Evolutionary conservation across 768 basidiomycete genomes (phyloP), one percentile per base, ranked within the genome.

Genomic region (Tricholoma flavovirens): DNA sequence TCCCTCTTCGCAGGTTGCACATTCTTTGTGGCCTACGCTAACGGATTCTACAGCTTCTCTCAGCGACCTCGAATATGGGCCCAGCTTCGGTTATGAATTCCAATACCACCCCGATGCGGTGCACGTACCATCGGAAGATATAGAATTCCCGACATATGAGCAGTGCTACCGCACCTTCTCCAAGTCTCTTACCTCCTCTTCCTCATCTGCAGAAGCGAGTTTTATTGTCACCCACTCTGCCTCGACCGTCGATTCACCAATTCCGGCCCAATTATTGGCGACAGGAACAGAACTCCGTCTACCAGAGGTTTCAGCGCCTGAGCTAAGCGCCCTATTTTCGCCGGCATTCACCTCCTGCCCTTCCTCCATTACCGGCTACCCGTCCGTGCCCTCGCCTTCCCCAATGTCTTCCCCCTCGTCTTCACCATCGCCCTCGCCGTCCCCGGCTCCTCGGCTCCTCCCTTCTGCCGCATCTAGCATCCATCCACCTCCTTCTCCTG

Each of bases 121-220:
- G 35, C 14, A 33, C 35, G 22, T 14, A 22, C 53, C 46, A n/a
- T 10, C 29, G 15, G 26, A 49, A 26, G 36, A 32, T 1, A 21
- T 43, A 0, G 64, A 64, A 5, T 60, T 59, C 24, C 62, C 62
- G 0, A 64, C 62, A 6, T 65, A 65, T 45, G 64, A 65, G 51
- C 59, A 63, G 51, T 65, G 64, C 54, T 65, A 58, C 45, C 55
- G 56, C 32, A 55, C 62, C 8, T 62, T 62, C 11, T 59, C 52
- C 21, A 38, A 51, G 1, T 48, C 56, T 0, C 26, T 30, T 9
- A 14, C n/a, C 0, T 12, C 36, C 5, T 9, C 2, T 10, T 19
- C n/a, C 3, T 11, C 40, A 2, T 10, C 40, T 19, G 17, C 40
- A 9, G 26, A 53, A 11, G 22, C 24, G 15, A 14, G 1, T 14